These are phyloP conservation scores for Saururus chinensis DNA, from an alignment of 164 flowering plant species.

Conservation along the genomic window DNA sequence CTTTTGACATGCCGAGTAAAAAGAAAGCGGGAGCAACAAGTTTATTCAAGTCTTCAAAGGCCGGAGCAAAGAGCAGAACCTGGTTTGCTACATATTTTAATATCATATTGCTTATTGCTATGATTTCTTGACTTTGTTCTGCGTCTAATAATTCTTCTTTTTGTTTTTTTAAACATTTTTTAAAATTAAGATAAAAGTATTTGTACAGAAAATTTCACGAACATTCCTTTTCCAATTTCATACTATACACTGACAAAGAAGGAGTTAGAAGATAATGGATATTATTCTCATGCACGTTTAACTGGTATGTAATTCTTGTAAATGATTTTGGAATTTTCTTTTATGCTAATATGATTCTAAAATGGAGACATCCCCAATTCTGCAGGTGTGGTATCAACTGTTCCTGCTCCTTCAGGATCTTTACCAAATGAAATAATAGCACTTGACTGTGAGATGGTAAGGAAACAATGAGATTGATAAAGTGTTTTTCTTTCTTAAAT, in stretches of 20 bases:
- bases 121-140: neutral
- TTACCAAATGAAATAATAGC: slow-evolving; percentile 56
- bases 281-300: slow-evolving; percentile 27
- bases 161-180: no score
- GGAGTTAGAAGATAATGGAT: slow-evolving; percentile 85
- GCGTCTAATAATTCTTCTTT: neutral
- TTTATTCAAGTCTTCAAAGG: slow-evolving; percentile 14
- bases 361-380: neutral
- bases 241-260: slow-evolving; percentile 79
- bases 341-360: neutral
- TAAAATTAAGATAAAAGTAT: slow-evolving; percentile 1
- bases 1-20: slow-evolving; percentile 70
- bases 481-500: neutral
- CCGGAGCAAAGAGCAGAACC: slow-evolving; percentile 25
- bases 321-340: neutral
- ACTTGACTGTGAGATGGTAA: slow-evolving; percentile 98
- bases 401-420: slow-evolving; percentile 63
- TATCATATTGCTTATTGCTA: neutral
- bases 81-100: slow-evolving; percentile 21
- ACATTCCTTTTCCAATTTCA: slow-evolving; percentile 66
- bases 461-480: neutral
- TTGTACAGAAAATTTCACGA: slow-evolving; percentile 20
- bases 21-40: slow-evolving; percentile 49
- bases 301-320: slow-evolving; percentile 24
- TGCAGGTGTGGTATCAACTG: slow-evolving; percentile 66